Evolutionary conservation across 1,284 basidiomycete species (phyloP).

Genomic region (Cryptococcus sp.): DNA sequence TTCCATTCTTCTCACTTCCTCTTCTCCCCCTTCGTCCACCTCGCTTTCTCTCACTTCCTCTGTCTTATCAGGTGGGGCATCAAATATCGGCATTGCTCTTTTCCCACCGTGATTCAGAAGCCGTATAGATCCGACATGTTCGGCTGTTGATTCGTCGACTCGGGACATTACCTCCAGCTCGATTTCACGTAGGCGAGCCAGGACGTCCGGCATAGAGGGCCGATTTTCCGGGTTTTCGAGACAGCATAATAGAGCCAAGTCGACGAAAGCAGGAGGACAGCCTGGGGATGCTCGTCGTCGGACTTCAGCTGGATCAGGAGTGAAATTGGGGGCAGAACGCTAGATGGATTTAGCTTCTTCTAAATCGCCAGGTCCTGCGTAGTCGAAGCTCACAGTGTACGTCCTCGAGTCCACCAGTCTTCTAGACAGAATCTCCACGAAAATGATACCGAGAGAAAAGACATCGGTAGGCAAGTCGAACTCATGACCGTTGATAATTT

Average conservation of each 20-base stretch:
- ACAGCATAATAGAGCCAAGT: slow-evolving; percentile 75
- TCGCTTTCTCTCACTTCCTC: slow-evolving; percentile 3
- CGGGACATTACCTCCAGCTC: slow-evolving; percentile 74
- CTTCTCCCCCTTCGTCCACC: slow-evolving; percentile 55
- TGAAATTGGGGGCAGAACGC: slow-evolving; percentile 70
- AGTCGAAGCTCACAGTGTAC: slow-evolving; percentile 55
- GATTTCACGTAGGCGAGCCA: slow-evolving; percentile 68
- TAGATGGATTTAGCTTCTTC: slow-evolving; percentile 8
- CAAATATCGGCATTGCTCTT: slow-evolving; percentile 48
- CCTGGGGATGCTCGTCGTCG: slow-evolving; percentile 63
- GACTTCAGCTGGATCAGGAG: slow-evolving; percentile 72
- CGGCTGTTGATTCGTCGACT: slow-evolving; percentile 52
- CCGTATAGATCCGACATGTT: slow-evolving; percentile 79
- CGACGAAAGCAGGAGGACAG: slow-evolving; percentile 72
- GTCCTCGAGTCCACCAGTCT: slow-evolving; percentile 68
- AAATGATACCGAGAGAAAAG: slow-evolving; percentile 90
- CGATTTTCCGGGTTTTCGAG: slow-evolving; percentile 62
- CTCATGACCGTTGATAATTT: slow-evolving; percentile 84
- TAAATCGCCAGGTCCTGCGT: not conserved
- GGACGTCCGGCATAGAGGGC: slow-evolving; percentile 71
- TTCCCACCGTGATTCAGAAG: slow-evolving; percentile 54
- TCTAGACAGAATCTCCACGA: slow-evolving; percentile 85
- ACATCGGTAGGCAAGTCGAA: slow-evolving; percentile 92
- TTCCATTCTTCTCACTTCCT: slow-evolving; percentile 48
- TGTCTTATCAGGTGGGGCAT: slow-evolving; percentile 41